Evolutionary conservation across 2,329 filamentous ascomycete genomes (phyloP), one percentile per base, ranked within the genome.

Genomic region (Cyclaneusma minus): DNA sequence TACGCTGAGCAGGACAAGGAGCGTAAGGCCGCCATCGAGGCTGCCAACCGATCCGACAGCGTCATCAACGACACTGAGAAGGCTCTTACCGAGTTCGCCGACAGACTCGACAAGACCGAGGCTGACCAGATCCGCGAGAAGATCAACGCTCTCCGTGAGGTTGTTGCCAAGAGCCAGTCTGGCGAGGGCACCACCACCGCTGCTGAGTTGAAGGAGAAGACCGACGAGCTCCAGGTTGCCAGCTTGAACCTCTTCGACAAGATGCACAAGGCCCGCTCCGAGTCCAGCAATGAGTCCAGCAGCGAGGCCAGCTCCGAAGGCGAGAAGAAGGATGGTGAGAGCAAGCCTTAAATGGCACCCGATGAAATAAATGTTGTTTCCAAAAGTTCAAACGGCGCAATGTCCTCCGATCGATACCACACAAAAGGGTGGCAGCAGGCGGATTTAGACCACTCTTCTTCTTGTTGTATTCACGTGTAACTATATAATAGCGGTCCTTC

Each of bases 41-140:
- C 84, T 46, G 84, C 87, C 67, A 98, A 98, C 77, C 81, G 83
- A 43, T 85, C 89, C 39, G 89, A 98, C 64, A 84, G 77, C 50
- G 84, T 94, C 37, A 60, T 94, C 46, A 94, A 91, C 64, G 89
- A 95, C 52, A 95, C 89, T 30, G 87, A 95, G 70, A 92, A 93
- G 69, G 85, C 87, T 17, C 71, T 98, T 39, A 93, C 87, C 68
- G 89, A 95, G 62, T 89, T 84, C 44, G 75, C 89, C 50, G 85
- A 94, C 56, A 85, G 76, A 57, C 77, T 98, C 29, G 87, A 95
- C 72, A 94, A 95, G 79, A 60, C 79, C 29, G 89, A 98, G 71
- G 82, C 78, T 33, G 82, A 93, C 38, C 65, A 71, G 50, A 91
- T 98, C 64, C 77, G 75, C 49, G 84, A 94, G 72, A 94, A 94